Base-by-base conservation (phyloP, 2,329 filamentous ascomycete genomes). In the Beauveria sp. region DNA sequence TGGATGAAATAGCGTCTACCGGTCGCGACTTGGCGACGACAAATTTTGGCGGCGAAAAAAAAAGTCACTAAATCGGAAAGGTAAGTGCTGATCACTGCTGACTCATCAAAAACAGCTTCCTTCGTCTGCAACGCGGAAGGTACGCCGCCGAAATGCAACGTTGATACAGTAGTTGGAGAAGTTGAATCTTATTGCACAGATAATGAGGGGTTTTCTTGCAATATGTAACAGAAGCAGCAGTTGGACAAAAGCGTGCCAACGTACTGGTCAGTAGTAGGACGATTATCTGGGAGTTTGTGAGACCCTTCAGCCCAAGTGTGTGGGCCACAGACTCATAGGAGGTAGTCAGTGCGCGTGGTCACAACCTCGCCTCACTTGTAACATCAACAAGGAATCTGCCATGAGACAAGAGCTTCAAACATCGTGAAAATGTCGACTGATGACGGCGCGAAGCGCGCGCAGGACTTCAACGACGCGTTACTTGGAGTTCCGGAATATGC, bases 401-500 rank as follows among this genome's bases (percentile, higher is more conserved):
- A 28, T 18, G 14, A 42, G 18, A 24, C 20, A 34, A 43, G 22
- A 50, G 14, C 38, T 16, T 6, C 48, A 52, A 45, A 22, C 22
- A 43, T 28, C 48, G 46, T 45, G 24, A 58, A 52, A 38, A 62
- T 62, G 54, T 38, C 54, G 7, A 28, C 50, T 6, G 61, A 63
- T 9, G 57, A 60, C 9, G 70, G 68, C 6, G 63, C 63, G 5
- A 67, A 67, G 54, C 69, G 70, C 22, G 71, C 71, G 1, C 50
- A 65, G 8, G 70, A 71, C 7, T 60, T 72, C 26, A 65, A 65
- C 61, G 63, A 69, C 9, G 67, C 68, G 43, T 67, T 71, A 67
- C 66, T 70, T 10, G 62, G 55, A 22, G 51, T 71, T 1, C 67
- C 70, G 1, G 69, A 67, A 20, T 72, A 72, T 43, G 68, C 68